Base-by-base conservation (phyloP, 306 rosid species). In the Begonia fuchsioides region DNA sequence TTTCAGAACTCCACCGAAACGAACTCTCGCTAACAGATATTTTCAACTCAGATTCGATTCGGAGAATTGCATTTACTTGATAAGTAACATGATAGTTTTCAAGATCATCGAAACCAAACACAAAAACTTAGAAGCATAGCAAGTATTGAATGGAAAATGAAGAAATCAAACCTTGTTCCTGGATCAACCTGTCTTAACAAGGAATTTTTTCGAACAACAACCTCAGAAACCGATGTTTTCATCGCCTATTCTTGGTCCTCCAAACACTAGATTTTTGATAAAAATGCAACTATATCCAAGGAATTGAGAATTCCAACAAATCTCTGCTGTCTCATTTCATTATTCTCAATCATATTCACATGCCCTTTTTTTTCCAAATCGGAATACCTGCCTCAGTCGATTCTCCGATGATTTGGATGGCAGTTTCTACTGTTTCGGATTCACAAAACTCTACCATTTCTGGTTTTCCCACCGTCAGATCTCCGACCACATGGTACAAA, bases 391-490 rank as follows among this genome's bases (percentile, higher is more conserved):
- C 82, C 46, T 92, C 98, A 2, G 81, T 77, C 11, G 94, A 82
- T 44, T 86, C 98, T 32, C 83, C 96, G 2, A 86, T 85, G 8
- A 86, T 87, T 55, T 67, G 57, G 12, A 85, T 86, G 0, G 96
- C 98, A 43, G 81, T 71, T 48, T 79, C 96, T 44, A 92, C 72
- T 47, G 94, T 75, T 72, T 86, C 98, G 13, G 71, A 72, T 32
- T 82, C 98, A 47, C 65, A 62, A 20, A 86, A 86, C 71, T 92
- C 98, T 68, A 50, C 88, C 75, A 86, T 44, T 74, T 92, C 98
- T 1, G 98, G 98, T 69, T 92, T 92, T 64, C 98, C 98, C 58
- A 86, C 94, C 49, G 98, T 92, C 39, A 92, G 85, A 80, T 92
- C 98, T 15, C 88, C 98, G 44, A 92, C 94, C 26, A 92, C 98